A percentile compares a stretch with the other conserved stretches of the same genome.
These are phyloP conservation scores for Bryum argenteum DNA, from an alignment of 225 moss, liverwort and hornwort species.

Conservation along the genomic window DNA sequence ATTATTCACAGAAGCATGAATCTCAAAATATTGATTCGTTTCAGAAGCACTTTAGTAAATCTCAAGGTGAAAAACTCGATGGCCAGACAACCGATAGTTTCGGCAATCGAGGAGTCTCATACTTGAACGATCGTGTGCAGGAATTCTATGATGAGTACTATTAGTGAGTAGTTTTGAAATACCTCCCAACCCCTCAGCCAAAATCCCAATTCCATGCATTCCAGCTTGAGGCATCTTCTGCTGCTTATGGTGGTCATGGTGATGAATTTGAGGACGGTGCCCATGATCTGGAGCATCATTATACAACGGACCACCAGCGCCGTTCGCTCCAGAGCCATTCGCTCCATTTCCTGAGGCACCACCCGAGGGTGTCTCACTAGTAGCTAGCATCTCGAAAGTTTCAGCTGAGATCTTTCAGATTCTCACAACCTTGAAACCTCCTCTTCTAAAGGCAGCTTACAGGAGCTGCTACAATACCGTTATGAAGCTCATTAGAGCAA, in stretches of 20 bases:
- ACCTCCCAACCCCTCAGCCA: constrained; percentile 9
- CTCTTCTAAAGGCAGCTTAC: background rate
- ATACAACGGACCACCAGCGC: background rate
- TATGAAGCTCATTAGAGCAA: background rate
- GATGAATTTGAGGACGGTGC: constrained; percentile 21
- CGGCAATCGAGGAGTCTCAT: background rate
- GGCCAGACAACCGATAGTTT: background rate
- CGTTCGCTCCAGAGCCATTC: constrained; percentile 29
- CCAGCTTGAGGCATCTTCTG: constrained; percentile 55
- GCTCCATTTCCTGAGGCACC: constrained; percentile 20
- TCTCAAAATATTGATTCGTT: no score
- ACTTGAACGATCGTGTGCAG: background rate
- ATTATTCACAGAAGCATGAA: background rate
- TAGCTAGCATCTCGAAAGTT: constrained; percentile 34
- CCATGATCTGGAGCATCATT: constrained; percentile 13
- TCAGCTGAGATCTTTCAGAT: background rate
- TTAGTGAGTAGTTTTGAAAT: background rate
- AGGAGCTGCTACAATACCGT: background rate
- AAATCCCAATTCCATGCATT: constrained; percentile 39
- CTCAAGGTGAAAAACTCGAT: no score
- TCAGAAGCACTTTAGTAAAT: no score
- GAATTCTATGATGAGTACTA: background rate
- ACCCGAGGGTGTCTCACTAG: constrained; percentile 17
- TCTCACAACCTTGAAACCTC: background rate
- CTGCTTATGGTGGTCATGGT: constrained; percentile 32